Conservation (phyloP, 768 basidiomycete genomes). For the Vishniacozyma victoriae region DNA sequence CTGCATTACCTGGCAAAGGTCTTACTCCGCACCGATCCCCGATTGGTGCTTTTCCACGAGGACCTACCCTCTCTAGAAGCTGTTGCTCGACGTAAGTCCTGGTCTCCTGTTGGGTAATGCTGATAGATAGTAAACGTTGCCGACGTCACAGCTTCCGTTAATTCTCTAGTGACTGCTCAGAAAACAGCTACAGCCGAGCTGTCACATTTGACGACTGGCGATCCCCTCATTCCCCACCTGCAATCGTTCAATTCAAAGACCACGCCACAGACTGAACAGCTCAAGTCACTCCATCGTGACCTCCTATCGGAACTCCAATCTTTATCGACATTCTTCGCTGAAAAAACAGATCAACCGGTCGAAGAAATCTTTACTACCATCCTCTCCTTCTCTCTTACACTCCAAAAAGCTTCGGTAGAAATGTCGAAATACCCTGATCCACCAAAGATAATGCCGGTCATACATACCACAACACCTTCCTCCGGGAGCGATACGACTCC, state of each 20-base stretch:
- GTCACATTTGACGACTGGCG: constrained; percentile 32
- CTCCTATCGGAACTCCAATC: constrained; percentile 60
- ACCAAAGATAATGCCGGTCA: not conserved
- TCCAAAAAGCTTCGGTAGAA: constrained; percentile 42
- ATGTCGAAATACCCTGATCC: constrained; percentile 51
- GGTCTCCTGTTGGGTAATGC: not conserved
- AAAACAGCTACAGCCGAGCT: not conserved
- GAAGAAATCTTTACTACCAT: constrained; percentile 66
- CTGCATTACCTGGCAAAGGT: constrained; percentile 80
- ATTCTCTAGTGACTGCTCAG: not conserved
- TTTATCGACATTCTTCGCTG: constrained; percentile 69
- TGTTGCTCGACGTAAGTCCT: constrained; percentile 64
- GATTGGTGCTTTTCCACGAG: constrained; percentile 65
- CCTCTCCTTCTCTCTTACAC: constrained; percentile 17
- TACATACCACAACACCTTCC: not conserved
- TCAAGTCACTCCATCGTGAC: constrained; percentile 58
- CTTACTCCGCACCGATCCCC: constrained; percentile 62
- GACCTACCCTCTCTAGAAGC: constrained; percentile 76
- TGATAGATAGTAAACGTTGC: not conserved
- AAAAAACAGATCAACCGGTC: constrained; percentile 54
- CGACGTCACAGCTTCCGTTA: not conserved
- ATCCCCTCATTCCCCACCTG: constrained; percentile 35
- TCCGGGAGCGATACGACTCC: constrained; percentile 1
- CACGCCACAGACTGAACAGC: constrained; percentile 56
- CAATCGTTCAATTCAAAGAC: constrained; percentile 57